Conservation (phyloP, 805 yeast species). For the Torulaspora delbrueckii region DNA sequence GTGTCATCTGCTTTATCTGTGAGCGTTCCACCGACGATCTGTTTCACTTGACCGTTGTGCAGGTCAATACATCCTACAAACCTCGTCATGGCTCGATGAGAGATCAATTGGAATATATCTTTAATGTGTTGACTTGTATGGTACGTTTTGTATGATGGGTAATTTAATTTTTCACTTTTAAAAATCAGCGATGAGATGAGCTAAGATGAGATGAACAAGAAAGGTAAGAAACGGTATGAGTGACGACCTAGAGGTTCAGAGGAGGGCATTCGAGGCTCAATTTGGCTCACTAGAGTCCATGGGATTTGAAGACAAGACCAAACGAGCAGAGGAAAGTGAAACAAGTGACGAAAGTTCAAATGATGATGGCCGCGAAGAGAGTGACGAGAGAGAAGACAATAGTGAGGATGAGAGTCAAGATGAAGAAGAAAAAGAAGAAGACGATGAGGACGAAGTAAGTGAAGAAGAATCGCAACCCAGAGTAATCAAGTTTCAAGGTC, state of each 20-base stretch:
- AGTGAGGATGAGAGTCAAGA: constrained; percentile 15
- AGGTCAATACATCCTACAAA: constrained; percentile 95
- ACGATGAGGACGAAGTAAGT: constrained; percentile 14
- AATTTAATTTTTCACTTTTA: constrained; percentile 2
- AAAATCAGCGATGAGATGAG: constrained; percentile 11
- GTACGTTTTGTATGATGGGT: constrained; percentile 1
- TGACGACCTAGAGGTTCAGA: constrained; percentile 46
- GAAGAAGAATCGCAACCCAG: constrained; percentile 15
- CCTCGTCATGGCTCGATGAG: constrained; percentile 54
- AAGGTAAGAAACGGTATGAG: constrained; percentile 3
- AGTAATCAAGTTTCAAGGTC: constrained; percentile 29
- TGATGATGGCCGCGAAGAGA: not conserved
- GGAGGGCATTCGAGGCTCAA: constrained; percentile 58
- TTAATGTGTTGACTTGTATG: not conserved
- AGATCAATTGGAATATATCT: not conserved
- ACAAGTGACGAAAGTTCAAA: not conserved
- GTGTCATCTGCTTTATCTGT: constrained; percentile 39
- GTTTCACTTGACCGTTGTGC: constrained; percentile 92
- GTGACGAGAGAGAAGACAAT: not conserved
- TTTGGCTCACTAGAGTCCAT: constrained; percentile 54
- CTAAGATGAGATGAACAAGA: not conserved
- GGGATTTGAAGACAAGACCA: constrained; percentile 48
- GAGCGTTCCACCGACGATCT: constrained; percentile 92
- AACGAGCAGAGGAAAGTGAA: constrained; percentile 7
- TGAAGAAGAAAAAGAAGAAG: constrained; percentile 13